phyloP scores from a whole-genome alignment of 495 filamentous ascomycete species.

The Penicillium chermesinum region DNA sequence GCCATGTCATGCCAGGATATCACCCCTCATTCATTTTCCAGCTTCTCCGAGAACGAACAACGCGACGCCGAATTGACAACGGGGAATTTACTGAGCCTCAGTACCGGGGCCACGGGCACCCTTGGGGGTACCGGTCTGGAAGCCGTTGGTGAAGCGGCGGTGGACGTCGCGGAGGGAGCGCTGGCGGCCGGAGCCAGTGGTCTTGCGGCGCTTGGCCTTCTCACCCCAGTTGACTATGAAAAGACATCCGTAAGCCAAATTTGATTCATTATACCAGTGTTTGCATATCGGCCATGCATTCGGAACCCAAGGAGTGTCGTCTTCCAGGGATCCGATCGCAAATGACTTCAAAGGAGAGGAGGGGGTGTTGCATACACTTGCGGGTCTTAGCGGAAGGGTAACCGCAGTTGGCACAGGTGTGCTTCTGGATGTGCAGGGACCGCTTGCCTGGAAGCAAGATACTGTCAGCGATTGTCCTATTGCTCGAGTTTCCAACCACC shows the following conservation, averaged over 20 bases:
- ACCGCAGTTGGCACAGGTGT: constrained; percentile 93
- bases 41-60: constrained; percentile 43
- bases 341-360: constrained; percentile 13
- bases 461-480: constrained; percentile 24
- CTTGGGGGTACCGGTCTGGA: constrained; percentile 86
- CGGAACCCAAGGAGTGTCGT: not conserved
- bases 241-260: constrained; percentile 31
- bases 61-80: constrained; percentile 36
- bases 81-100: constrained; percentile 37
- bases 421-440: constrained; percentile 99
- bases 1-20: constrained; percentile 40
- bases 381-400: constrained; percentile 95
- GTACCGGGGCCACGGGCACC: constrained; percentile 61
- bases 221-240: constrained; percentile 93
- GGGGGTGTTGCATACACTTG: constrained; percentile 80
- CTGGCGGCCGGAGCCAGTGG: constrained; percentile 91
- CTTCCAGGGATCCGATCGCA: constrained; percentile 6
- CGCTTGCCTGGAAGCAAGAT: constrained; percentile 64
- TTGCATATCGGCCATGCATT: constrained; percentile 1
- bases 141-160: constrained; percentile 91
- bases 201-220: constrained; percentile 99
- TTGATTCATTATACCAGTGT: constrained; percentile 4
- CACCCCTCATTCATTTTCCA: constrained; percentile 36
- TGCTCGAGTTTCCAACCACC: not conserved
- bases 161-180: constrained; percentile 84